Conservation (phyloP, 805 yeast species). For the Ogataea siamensis region DNA sequence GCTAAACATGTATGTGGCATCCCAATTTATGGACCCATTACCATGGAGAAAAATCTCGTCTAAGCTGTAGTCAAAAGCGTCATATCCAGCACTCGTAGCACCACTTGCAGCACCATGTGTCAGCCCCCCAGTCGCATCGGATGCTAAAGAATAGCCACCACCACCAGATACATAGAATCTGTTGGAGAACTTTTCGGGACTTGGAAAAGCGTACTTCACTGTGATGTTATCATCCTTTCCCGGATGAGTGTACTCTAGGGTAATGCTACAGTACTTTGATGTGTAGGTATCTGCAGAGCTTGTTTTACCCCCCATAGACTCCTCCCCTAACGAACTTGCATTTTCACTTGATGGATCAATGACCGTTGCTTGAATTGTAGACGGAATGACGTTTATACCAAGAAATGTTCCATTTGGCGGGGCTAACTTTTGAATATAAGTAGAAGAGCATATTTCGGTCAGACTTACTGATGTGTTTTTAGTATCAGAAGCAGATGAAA, state of each 20-base stretch:
- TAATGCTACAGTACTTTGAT: slow-evolving; percentile 5
- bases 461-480: neutral
- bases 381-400: slow-evolving; percentile 1
- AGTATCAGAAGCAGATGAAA: neutral
- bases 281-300: neutral
- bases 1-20: slow-evolving; percentile 9
- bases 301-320: too few species aligned
- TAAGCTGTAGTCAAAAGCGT: slow-evolving; percentile 5
- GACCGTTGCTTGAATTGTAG: neutral
- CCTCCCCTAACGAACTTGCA: neutral
- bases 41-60: slow-evolving; percentile 6
- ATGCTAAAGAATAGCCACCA: slow-evolving; percentile 7
- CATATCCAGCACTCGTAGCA: slow-evolving; percentile 11
- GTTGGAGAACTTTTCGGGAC: slow-evolving; percentile 2
- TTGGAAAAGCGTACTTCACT: slow-evolving; percentile 4
- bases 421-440: slow-evolving; percentile 2
- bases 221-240: slow-evolving; percentile 8
- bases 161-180: slow-evolving; percentile 11
- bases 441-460: neutral
- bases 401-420: slow-evolving; percentile 1
- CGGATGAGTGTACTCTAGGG: slow-evolving; percentile 5
- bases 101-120: slow-evolving; percentile 9
- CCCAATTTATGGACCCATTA: slow-evolving; percentile 11
- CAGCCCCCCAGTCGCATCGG: slow-evolving; percentile 4
- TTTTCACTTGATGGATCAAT: neutral